Percentiles rank a stretch among this genome's conserved stretches.
These are phyloP conservation scores for Clausena lansium DNA, from an alignment of 345 rosid genomes.

Conservation along the genomic window DNA sequence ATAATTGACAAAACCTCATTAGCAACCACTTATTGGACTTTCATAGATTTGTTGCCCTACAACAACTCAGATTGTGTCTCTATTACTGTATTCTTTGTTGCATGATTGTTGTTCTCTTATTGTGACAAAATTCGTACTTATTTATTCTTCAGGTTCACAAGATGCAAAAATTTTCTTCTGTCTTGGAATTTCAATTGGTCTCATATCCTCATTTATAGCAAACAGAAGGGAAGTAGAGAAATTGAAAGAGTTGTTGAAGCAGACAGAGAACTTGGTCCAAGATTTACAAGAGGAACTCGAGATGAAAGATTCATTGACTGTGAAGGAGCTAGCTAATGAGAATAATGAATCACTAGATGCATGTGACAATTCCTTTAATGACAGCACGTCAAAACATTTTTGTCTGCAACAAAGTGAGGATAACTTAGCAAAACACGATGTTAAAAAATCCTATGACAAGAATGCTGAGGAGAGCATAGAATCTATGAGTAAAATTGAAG, in stretches of 20 bases:
- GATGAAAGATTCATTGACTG: constrained; percentile 59
- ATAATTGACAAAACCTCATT: not conserved
- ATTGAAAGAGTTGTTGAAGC: constrained; percentile 49
- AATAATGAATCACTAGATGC: constrained; percentile 35
- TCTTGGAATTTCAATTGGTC: constrained; percentile 70
- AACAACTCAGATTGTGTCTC: not conserved
- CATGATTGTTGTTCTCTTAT: not conserved
- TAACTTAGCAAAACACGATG: constrained; percentile 18
- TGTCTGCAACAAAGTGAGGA: constrained; percentile 18
- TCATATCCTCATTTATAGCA: constrained; percentile 48
- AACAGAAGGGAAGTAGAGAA: constrained; percentile 50
- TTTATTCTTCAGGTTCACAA: constrained; percentile 39
- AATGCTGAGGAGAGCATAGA: constrained; percentile 42
- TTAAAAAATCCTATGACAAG: constrained; percentile 28
- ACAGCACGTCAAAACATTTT: constrained; percentile 18
- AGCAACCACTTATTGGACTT: not conserved
- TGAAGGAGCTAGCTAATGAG: constrained; percentile 56
- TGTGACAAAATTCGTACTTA: constrained; percentile 5
- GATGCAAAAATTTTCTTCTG: constrained; percentile 49
- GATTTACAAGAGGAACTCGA: constrained; percentile 80
- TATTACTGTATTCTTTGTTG: not conserved
- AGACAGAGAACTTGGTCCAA: constrained; percentile 64
- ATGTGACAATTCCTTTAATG: constrained; percentile 25
- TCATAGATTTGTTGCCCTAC: not conserved
- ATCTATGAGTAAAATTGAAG: constrained; percentile 77